Percentiles rank a stretch among this genome's conserved stretches.
phyloP scores from a whole-genome alignment of 331 rosid genomes.

The Quercus tomentella region DNA sequence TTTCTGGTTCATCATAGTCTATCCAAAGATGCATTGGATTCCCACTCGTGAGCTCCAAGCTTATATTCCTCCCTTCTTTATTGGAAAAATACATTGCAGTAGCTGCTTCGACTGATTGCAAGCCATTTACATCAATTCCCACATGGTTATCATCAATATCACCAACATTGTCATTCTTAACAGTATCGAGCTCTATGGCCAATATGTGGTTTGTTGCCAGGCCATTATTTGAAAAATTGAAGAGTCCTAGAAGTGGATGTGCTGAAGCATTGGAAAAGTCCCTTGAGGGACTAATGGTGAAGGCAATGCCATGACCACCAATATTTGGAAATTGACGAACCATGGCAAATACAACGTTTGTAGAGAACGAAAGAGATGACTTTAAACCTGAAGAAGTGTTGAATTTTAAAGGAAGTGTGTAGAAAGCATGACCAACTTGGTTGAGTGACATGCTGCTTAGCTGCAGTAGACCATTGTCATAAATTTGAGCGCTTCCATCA shows the following conservation, averaged over 20 bases:
- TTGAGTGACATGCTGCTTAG: no score
- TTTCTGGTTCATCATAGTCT: not conserved
- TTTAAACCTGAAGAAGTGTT: not conserved
- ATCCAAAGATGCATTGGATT: not conserved
- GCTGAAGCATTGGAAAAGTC: not conserved
- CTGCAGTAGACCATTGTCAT: not conserved
- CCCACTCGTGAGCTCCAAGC: not conserved
- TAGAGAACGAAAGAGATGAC: not conserved
- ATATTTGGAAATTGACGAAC: not conserved
- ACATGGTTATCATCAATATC: not conserved
- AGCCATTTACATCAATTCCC: not conserved
- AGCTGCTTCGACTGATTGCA: not conserved
- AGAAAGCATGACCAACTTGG: not conserved
- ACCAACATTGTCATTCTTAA: no score
- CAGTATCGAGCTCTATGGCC: not conserved
- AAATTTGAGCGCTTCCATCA: not conserved
- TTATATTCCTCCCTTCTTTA: not conserved
- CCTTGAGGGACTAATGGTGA: not conserved
- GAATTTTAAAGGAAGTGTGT: not conserved
- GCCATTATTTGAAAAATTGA: not conserved
- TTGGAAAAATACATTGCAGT: not conserved
- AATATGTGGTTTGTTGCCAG: not conserved
- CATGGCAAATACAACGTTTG: not conserved
- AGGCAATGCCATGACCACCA: not conserved
- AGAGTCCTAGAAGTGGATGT: not conserved